These are phyloP conservation scores for Lumnitzera littorea DNA, from an alignment of 345 rosid genomes.

Conservation along the genomic window DNA sequence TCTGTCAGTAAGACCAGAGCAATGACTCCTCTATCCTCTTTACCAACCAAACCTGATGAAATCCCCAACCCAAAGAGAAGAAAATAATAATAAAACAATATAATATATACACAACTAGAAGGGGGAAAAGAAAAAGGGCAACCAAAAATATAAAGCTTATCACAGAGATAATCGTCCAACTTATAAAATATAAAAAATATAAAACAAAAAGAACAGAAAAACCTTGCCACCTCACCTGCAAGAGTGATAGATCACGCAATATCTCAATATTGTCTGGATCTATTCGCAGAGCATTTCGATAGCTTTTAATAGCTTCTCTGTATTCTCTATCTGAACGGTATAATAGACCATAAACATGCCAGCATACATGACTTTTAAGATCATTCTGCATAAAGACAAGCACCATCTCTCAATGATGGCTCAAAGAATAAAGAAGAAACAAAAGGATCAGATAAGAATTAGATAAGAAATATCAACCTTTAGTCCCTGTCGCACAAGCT, in stretches of 20 bases:
- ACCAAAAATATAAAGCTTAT: too few species aligned
- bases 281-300: slow-evolving; percentile 84
- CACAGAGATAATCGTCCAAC: too few species aligned
- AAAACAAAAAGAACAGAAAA: not conserved
- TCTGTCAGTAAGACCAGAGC: too few species aligned
- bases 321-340: slow-evolving; percentile 99
- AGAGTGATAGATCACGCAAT: slow-evolving; percentile 83
- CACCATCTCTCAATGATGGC: slow-evolving; percentile 9
- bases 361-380: slow-evolving; percentile 98
- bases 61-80: too few species aligned
- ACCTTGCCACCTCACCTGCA: slow-evolving; percentile 49
- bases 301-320: slow-evolving; percentile 98
- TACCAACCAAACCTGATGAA: too few species aligned
- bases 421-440: slow-evolving; percentile 2
- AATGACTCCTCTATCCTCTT: too few species aligned
- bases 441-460: slow-evolving; percentile 11
- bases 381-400: slow-evolving; percentile 70
- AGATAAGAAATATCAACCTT: slow-evolving; percentile 48
- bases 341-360: slow-evolving; percentile 98
- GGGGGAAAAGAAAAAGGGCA: too few species aligned
- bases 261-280: slow-evolving; percentile 99
- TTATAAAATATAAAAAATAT: too few species aligned
- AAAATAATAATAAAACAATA: too few species aligned
- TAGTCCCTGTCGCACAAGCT: slow-evolving; percentile 87
- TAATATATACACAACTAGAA: too few species aligned